Evolutionary conservation across 2,329 filamentous ascomycete species (phyloP), one percentile per base, ranked within the genome.

Genomic region (Esteya vermicola): DNA sequence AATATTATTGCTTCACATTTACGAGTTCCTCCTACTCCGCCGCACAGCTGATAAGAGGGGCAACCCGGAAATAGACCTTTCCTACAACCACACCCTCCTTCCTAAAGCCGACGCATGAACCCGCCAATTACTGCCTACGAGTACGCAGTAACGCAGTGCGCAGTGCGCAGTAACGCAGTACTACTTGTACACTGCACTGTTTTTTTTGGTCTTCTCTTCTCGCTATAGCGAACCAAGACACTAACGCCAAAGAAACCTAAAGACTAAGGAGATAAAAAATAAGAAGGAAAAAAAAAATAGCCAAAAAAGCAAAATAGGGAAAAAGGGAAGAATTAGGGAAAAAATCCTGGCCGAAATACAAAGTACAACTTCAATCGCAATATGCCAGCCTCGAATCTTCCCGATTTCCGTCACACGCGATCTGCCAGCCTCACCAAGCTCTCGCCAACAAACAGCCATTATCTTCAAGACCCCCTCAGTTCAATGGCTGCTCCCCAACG

Each of bases 361-460:
- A 20, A 9, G 27, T 6, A 30, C 26, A 22, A 22, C 9, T 32
- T 26, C 16, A 22, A 7, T 23, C 33, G 21, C 25, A 23, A 54
- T 22, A 55, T 55, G 52, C 45, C 52, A 20, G 34, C 51, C 22
- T 50, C 52, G 27, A 50, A 52, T 37, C 36, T 47, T 26, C 35
- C 45, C 43, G 54, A 55, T 38, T 49, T 49, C 42, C 53, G 54
- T 54, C 72, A 76, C 57, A 58, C 65, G 55, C 70, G 72, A 52
- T 68, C 66, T 52, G 64, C 69, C 51, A 76, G 72, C 57, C 63
- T 74, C 55, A 72, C 64, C 53, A 68, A 70, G 44, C 59, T 63
- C 45, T 54, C 58, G 7, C 54, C 25, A 8, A 18, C 52, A 39
- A 51, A 46, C 46, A 48, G 48, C 40, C 50, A 45, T 18, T 27